Evolutionary conservation across 169 alveolate genomes (phyloP).

Genomic region (Eimeria sp.): DNA sequence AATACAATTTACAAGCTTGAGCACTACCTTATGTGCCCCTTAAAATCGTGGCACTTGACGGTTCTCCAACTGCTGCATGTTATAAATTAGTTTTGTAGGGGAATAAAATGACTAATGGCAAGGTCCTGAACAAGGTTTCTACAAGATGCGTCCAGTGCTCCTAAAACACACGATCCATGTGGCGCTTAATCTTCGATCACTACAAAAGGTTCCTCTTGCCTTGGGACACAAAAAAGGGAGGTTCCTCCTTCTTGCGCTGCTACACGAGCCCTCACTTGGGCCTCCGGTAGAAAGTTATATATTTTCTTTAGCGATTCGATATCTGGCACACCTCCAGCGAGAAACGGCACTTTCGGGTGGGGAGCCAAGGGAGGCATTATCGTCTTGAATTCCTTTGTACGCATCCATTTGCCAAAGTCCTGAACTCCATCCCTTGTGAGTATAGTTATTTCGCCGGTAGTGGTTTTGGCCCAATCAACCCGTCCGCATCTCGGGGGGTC

Average conservation of each 20-base stretch:
- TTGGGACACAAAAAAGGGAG: constrained; percentile 17
- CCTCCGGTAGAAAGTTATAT: not conserved
- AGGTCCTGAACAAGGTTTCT: not conserved
- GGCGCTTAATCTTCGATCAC: constrained; percentile 5
- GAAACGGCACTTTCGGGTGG: constrained; percentile 24
- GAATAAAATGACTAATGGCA: not conserved
- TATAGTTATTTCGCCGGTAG: constrained; percentile 27
- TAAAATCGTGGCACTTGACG: not conserved
- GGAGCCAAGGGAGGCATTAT: constrained; percentile 39
- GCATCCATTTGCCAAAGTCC: constrained; percentile 19
- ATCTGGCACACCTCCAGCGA: constrained; percentile 26
- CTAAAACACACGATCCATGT: not conserved
- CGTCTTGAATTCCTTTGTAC: constrained; percentile 24
- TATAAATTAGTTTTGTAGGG: not conserved
- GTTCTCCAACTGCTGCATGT: not conserved
- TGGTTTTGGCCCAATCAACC: constrained; percentile 14
- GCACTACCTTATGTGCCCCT: not conserved
- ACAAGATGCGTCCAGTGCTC: not conserved
- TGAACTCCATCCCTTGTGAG: constrained; percentile 28
- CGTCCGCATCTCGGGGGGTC: not conserved
- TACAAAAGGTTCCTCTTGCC: not conserved
- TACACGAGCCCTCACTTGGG: not conserved
- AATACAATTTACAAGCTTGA: not conserved
- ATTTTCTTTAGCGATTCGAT: not conserved
- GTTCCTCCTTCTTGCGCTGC: not conserved